Conservation (phyloP, 768 basidiomycete genomes). For the Russula vinacea region DNA sequence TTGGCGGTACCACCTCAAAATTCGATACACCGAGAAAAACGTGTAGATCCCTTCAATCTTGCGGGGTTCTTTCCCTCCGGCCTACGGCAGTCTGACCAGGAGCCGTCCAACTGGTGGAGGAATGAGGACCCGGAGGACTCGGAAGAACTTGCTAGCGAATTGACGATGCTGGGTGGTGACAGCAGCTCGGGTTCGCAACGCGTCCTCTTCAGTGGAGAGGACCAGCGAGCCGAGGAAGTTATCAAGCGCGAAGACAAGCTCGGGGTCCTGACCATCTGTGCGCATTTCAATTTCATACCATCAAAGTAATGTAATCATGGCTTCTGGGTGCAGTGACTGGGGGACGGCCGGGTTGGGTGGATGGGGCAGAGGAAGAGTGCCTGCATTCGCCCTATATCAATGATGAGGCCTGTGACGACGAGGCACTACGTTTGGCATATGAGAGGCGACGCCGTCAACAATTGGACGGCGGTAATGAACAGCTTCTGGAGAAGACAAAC, state of each 20-base stretch:
- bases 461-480: not conserved
- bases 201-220: slow-evolving; percentile 35
- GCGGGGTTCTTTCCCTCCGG: slow-evolving; percentile 47
- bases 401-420: slow-evolving; percentile 29
- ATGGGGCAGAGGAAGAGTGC: slow-evolving; percentile 13
- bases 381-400: slow-evolving; percentile 27
- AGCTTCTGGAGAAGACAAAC: slow-evolving; percentile 29
- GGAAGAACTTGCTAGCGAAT: slow-evolving; percentile 28
- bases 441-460: slow-evolving; percentile 18
- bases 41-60: slow-evolving; percentile 50
- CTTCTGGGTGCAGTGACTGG: slow-evolving; percentile 26
- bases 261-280: slow-evolving; percentile 47
- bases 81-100: slow-evolving; percentile 32
- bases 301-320: slow-evolving; percentile 15
- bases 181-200: slow-evolving; percentile 32
- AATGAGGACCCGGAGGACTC: slow-evolving; percentile 33
- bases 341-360: slow-evolving; percentile 12
- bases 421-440: slow-evolving; percentile 25
- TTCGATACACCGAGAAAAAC: slow-evolving; percentile 33
- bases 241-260: slow-evolving; percentile 49
- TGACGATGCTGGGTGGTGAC: slow-evolving; percentile 30
- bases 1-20: slow-evolving; percentile 23
- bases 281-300: slow-evolving; percentile 22
- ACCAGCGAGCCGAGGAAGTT: slow-evolving; percentile 40
- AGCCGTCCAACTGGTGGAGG: slow-evolving; percentile 46